Conservation (phyloP, 2,329 filamentous ascomycete genomes). For the Diaporthe capsici region DNA sequence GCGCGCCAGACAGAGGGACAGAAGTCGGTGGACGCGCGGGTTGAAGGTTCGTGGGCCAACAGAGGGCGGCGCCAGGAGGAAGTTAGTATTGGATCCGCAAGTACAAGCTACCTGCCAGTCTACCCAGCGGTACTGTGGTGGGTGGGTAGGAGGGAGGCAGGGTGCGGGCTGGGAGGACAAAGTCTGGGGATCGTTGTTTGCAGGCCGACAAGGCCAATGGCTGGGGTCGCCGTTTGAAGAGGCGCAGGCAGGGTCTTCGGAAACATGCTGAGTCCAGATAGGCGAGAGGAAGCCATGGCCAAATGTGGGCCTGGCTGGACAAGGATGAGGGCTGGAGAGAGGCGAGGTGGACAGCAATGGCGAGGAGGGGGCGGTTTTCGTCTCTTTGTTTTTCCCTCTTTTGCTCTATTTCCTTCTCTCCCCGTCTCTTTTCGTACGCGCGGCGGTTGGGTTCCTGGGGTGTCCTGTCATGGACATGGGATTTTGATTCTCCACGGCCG, state of each 20-base stretch:
- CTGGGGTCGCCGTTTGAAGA: slow-evolving; percentile 25
- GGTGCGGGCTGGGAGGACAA: slow-evolving; percentile 22
- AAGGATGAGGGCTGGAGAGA: slow-evolving; percentile 8
- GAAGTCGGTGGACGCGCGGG: neutral
- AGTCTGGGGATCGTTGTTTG: slow-evolving; percentile 36
- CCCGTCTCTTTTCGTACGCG: neutral
- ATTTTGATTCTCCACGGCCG: neutral
- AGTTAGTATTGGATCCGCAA: neutral
- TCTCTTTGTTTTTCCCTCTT: neutral
- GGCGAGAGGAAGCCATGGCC: slow-evolving; percentile 37
- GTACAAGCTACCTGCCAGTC: slow-evolving; percentile 6
- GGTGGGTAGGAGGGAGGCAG: neutral
- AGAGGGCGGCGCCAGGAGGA: slow-evolving; percentile 23
- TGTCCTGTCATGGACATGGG: slow-evolving; percentile 5
- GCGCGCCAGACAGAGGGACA: neutral
- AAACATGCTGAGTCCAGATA: slow-evolving; percentile 40
- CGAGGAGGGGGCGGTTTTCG: neutral
- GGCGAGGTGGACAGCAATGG: neutral
- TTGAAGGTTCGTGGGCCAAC: slow-evolving; percentile 31
- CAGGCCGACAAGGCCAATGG: slow-evolving; percentile 26
- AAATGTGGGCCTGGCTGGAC: slow-evolving; percentile 31
- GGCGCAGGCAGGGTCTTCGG: slow-evolving; percentile 38
- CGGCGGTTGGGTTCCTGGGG: slow-evolving; percentile 9
- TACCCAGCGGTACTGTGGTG: neutral
- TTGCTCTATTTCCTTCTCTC: neutral